These are phyloP conservation scores for Panicum hallii DNA, from an alignment of 202 grass and related monocot species.

Conservation along the genomic window DNA sequence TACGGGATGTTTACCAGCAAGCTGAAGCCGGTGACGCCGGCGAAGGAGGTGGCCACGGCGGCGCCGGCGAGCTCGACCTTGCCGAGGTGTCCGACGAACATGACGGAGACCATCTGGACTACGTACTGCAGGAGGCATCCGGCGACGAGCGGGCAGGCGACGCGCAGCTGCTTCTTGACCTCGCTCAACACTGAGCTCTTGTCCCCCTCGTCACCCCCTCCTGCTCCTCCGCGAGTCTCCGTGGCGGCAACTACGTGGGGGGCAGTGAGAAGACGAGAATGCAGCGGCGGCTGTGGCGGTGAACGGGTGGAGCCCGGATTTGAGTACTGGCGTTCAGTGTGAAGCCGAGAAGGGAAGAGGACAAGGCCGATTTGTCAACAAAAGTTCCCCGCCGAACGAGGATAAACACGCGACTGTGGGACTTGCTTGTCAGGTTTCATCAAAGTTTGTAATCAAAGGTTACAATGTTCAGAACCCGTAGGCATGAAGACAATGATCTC, in stretches of 20 bases:
- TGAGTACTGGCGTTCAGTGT: too few species aligned
- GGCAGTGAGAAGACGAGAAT: too few species aligned
- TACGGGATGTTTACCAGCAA: not conserved
- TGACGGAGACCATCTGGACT: not conserved
- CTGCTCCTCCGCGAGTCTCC: not conserved
- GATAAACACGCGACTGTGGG: not conserved
- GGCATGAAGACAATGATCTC: not conserved
- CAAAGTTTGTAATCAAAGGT: not conserved
- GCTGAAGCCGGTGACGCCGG: not conserved
- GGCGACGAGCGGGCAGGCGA: not conserved
- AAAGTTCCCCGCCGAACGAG: not conserved
- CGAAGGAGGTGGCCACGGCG: not conserved
- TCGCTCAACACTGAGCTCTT: not conserved
- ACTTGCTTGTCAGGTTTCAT: not conserved
- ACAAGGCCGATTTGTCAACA: not conserved
- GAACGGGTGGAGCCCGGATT: too few species aligned
- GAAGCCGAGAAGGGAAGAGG: too few species aligned
- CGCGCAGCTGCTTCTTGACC: not conserved
- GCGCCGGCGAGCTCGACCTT: not conserved
- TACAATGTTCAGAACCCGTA: not conserved
- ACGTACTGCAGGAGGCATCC: not conserved
- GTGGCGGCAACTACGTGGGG: not conserved
- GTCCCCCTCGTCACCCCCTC: not conserved
- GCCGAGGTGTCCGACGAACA: conserved; percentile 14
- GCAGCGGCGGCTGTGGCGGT: too few species aligned